phyloP scores from a whole-genome alignment of 495 filamentous ascomycete genomes.

The Xylaria telfairii region DNA sequence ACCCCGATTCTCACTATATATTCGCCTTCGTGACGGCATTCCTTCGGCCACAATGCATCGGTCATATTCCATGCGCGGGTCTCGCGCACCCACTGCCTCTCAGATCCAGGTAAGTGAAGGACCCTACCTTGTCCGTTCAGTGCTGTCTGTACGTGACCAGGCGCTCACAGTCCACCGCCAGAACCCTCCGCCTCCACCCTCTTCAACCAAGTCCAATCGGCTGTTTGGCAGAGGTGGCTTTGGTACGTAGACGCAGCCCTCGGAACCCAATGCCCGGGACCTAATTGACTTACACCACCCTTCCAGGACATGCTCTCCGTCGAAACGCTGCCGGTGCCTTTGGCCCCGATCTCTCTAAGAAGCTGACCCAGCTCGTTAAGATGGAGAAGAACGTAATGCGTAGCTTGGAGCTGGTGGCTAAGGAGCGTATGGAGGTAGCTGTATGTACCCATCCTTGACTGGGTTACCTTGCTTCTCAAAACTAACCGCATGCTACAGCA shows the following conservation, averaged over 20 bases:
- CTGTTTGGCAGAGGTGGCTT: conserved; percentile 86
- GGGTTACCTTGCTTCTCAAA: background rate
- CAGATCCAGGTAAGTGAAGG: conserved; percentile 51
- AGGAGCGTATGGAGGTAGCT: conserved; percentile 97
- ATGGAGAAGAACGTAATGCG: conserved; percentile 99
- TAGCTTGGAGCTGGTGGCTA: conserved; percentile 91
- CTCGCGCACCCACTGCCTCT: conserved; percentile 82
- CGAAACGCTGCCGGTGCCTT: conserved; percentile 90
- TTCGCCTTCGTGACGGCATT: background rate
- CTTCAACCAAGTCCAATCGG: conserved; percentile 85
- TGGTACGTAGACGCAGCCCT: conserved; percentile 58
- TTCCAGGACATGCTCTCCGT: conserved; percentile 88
- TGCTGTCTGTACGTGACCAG: background rate
- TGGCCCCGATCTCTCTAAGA: conserved; percentile 95
- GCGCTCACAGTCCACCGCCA: conserved; percentile 52
- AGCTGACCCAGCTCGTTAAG: conserved; percentile 96
- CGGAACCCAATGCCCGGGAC: background rate
- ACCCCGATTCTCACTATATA: conserved; percentile 8
- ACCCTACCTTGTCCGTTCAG: background rate
- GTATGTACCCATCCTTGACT: conserved; percentile 59
- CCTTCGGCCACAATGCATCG: conserved; percentile 76
- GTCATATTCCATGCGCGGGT: conserved; percentile 97
- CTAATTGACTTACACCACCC: conserved; percentile 29
- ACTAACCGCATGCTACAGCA: conserved; percentile 62
- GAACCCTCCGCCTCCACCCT: conserved; percentile 91